Percentiles rank a stretch among this genome's conserved stretches.
These are phyloP conservation scores for Alternaria solani DNA, from an alignment of 2,329 filamentous ascomycete species.

Conservation along the genomic window DNA sequence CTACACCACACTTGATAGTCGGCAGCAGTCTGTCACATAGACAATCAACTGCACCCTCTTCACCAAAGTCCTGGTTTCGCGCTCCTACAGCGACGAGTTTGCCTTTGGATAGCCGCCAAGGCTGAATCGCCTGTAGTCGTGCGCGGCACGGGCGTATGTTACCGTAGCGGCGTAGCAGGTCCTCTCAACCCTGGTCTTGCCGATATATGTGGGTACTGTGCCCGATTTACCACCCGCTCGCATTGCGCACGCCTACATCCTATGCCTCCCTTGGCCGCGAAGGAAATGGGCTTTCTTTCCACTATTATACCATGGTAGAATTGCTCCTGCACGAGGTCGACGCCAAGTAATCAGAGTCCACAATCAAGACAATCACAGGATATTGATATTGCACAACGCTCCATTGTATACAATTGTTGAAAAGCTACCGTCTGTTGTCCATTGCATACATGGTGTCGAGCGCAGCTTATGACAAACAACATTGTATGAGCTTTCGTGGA, in stretches of 20 bases:
- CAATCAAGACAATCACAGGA: neutral
- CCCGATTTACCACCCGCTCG: neutral
- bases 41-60: neutral
- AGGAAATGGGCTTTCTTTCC: neutral
- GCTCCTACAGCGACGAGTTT: neutral
- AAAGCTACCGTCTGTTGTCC: neutral
- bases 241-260: neutral
- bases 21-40: neutral
- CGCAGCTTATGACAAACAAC: neutral
- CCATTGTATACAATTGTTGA: neutral
- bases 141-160: neutral
- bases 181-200: neutral
- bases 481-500: neutral
- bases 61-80: neutral
- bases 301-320: neutral
- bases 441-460: neutral
- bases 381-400: neutral
- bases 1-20: neutral
- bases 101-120: constrained; percentile 13
- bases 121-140: neutral
- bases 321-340: neutral
- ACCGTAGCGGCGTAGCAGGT: too few species aligned
- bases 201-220: neutral
- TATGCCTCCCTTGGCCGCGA: too few species aligned
- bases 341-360: neutral